These are phyloP conservation scores for Diplosphaera chodatii DNA, from an alignment of 139 green algal genomes.

Conservation along the genomic window DNA sequence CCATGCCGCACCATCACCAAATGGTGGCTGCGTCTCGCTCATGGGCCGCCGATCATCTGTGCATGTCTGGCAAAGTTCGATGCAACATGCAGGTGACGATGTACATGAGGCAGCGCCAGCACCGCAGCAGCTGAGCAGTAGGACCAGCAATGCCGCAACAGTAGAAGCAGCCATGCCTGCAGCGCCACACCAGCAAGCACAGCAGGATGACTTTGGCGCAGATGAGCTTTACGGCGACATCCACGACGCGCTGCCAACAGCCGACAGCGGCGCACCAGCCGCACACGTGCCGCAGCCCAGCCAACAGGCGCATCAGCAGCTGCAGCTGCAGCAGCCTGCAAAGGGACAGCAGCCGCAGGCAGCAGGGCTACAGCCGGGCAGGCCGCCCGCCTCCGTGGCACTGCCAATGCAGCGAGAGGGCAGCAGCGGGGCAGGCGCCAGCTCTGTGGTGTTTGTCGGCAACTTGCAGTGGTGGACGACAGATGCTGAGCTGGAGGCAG, in stretches of 20 bases:
- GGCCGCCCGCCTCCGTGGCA: background rate
- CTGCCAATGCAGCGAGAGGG: background rate
- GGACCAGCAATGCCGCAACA: no score
- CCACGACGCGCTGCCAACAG: background rate
- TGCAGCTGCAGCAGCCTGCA: background rate
- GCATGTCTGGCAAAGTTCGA: no score
- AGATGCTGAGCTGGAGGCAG: slow-evolving; percentile 78
- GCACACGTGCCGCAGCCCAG: background rate
- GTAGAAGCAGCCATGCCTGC: no score
- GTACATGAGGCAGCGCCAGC: background rate
- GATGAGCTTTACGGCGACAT: background rate
- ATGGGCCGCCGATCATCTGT: no score
- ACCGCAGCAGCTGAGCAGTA: background rate
- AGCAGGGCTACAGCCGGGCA: background rate
- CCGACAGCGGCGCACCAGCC: background rate
- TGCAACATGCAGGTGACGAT: background rate
- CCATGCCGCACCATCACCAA: no score
- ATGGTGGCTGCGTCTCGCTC: no score
- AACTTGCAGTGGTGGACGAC: slow-evolving; percentile 93
- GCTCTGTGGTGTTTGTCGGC: slow-evolving; percentile 61
- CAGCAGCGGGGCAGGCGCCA: background rate
- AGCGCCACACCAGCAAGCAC: no score
- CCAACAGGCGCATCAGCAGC: background rate
- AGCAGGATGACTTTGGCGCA: no score
- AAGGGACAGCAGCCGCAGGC: background rate